phyloP scores from a whole-genome alignment of 2,329 filamentous ascomycete genomes.

The Aspergillus calidoustus region DNA sequence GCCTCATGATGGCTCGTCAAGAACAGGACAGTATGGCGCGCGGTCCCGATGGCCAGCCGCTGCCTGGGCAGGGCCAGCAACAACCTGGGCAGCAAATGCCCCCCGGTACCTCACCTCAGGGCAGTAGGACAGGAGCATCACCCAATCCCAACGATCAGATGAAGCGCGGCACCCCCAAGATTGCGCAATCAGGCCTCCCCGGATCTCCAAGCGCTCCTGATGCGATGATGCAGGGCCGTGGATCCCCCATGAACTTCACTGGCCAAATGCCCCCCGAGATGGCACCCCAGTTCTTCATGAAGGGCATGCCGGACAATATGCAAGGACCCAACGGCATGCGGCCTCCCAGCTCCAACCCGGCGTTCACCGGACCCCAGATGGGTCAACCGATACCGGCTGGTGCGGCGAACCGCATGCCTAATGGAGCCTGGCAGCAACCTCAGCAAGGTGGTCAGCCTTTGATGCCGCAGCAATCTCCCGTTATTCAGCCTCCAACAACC shows the following conservation, averaged over 20 bases:
- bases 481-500: slow-evolving; percentile 52
- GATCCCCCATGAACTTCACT: slow-evolving; percentile 64
- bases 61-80: slow-evolving; percentile 45
- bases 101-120: slow-evolving; percentile 62
- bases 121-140: slow-evolving; percentile 61
- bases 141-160: slow-evolving; percentile 67
- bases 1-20: slow-evolving; percentile 68
- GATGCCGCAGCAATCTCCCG: slow-evolving; percentile 52
- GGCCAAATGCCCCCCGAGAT: slow-evolving; percentile 56
- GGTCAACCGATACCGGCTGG: slow-evolving; percentile 50
- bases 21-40: slow-evolving; percentile 67
- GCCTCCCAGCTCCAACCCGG: slow-evolving; percentile 58
- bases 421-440: slow-evolving; percentile 48
- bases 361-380: slow-evolving; percentile 48
- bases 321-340: slow-evolving; percentile 60
- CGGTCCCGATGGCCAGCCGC: slow-evolving; percentile 52
- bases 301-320: slow-evolving; percentile 50
- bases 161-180: slow-evolving; percentile 66
- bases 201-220: slow-evolving; percentile 62
- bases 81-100: slow-evolving; percentile 45
- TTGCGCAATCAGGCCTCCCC: slow-evolving; percentile 61
- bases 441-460: slow-evolving; percentile 50
- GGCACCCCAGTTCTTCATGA: slow-evolving; percentile 49
- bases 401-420: slow-evolving; percentile 44
- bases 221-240: slow-evolving; percentile 59